These are phyloP conservation scores for Phytophthora hibernalis DNA, from an alignment of 352 stramenopile genomes.

Conservation along the genomic window DNA sequence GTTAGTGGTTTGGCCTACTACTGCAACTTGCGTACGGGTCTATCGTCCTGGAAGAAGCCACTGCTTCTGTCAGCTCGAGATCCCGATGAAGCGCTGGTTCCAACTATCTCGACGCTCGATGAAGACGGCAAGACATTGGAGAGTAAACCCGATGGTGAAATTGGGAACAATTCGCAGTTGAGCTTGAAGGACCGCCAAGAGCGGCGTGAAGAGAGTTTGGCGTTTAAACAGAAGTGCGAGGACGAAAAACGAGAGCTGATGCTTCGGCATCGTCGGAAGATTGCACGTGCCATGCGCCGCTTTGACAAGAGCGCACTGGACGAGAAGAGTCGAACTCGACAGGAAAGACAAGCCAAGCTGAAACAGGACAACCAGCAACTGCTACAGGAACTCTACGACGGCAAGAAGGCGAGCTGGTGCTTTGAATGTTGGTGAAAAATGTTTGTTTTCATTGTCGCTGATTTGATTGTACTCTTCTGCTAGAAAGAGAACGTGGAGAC, in stretches of 20 bases:
- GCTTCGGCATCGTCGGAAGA: conserved; percentile 40
- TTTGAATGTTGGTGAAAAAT: neutral
- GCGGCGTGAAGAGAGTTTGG: conserved; percentile 38
- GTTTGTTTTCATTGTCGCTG: neutral
- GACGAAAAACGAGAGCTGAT: conserved; percentile 42
- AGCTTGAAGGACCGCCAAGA: conserved; percentile 36
- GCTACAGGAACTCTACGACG: conserved; percentile 46
- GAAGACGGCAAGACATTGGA: neutral
- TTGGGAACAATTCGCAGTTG: neutral
- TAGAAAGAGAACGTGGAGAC: conserved; percentile 75
- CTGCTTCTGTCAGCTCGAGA: conserved; percentile 44
- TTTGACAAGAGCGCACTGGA: conserved; percentile 46
- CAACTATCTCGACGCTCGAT: neutral
- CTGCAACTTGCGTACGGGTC: conserved; percentile 53
- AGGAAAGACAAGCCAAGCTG: conserved; percentile 41
- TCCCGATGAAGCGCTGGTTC: neutral
- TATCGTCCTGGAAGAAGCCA: conserved; percentile 56
- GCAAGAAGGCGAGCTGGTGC: conserved; percentile 31
- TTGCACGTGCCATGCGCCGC: conserved; percentile 44
- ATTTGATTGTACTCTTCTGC: neutral
- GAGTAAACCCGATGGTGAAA: neutral
- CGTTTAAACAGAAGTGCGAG: conserved; percentile 45
- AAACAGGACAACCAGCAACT: conserved; percentile 50
- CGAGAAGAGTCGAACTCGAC: conserved; percentile 42
- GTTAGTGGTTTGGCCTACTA: conserved; percentile 55